Evolutionary conservation across 371 early-diverging fungal genomes (phyloP).

Genomic region (Mucor indicus): DNA sequence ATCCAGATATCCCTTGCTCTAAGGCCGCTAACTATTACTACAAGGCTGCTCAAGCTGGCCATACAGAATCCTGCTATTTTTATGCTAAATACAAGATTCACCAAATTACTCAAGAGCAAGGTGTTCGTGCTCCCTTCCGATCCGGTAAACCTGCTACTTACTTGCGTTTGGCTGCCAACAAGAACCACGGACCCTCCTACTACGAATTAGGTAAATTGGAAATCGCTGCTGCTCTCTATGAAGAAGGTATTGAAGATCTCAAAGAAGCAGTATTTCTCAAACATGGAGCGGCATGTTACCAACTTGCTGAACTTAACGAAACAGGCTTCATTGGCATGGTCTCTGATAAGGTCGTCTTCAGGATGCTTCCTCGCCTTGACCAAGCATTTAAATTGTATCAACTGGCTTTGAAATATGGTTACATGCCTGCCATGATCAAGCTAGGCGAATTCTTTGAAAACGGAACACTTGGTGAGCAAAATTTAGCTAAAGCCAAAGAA

Average conservation of each 20-base stretch:
- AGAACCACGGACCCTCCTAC: slow-evolving; percentile 17
- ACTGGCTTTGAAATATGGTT: not conserved
- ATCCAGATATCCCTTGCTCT: slow-evolving; percentile 3
- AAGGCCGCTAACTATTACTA: slow-evolving; percentile 9
- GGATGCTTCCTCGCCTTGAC: not conserved
- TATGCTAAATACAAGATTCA: slow-evolving; percentile 17
- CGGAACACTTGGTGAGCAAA: not conserved
- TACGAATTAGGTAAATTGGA: slow-evolving; percentile 14
- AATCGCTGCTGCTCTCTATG: slow-evolving; percentile 11
- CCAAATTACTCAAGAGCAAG: not conserved
- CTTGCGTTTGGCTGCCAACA: slow-evolving; percentile 14
- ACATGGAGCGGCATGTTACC: slow-evolving; percentile 12
- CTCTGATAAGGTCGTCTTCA: not conserved
- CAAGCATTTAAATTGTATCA: slow-evolving; percentile 2
- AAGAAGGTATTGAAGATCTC: slow-evolving; percentile 19
- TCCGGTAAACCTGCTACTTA: slow-evolving; percentile 5
- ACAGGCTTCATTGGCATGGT: slow-evolving; percentile 12
- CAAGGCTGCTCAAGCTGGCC: slow-evolving; percentile 13
- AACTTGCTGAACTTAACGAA: slow-evolving; percentile 11
- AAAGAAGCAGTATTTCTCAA: slow-evolving; percentile 17
- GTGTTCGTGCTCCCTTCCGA: not conserved
- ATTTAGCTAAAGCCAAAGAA: slow-evolving; percentile 1
- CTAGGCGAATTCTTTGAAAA: slow-evolving; percentile 15
- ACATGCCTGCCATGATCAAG: slow-evolving; percentile 5
- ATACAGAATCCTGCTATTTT: slow-evolving; percentile 15